A percentile compares a stretch with the other conserved stretches of the same genome.
phyloP scores from a whole-genome alignment of 768 basidiomycete genomes.

The Gyrodon lividus region DNA sequence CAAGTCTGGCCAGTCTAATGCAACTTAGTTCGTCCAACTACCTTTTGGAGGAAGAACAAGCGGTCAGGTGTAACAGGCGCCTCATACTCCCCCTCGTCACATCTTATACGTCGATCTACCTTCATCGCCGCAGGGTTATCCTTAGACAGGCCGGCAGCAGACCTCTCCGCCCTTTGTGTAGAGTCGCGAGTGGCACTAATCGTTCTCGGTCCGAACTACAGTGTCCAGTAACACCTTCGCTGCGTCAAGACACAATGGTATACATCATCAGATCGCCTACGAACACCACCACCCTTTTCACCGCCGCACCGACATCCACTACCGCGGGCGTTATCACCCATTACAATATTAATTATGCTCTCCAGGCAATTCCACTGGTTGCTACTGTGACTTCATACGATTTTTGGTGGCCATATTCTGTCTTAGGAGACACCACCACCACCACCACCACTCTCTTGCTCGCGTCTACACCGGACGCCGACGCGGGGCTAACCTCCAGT shows the following conservation, averaged over 20 bases:
- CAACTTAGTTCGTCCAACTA: constrained; percentile 68
- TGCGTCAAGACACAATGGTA: constrained; percentile 8
- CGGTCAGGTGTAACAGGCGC: constrained; percentile 70
- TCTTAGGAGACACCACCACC: constrained; percentile 23
- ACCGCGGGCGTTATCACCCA: constrained; percentile 6
- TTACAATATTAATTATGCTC: constrained; percentile 12
- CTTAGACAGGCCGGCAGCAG: constrained; percentile 58
- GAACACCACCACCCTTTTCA: not conserved
- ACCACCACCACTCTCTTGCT: constrained; percentile 12
- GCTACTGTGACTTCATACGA: constrained; percentile 28
- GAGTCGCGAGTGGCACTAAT: constrained; percentile 52
- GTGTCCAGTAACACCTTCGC: constrained; percentile 16
- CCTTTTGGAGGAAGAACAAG: constrained; percentile 75
- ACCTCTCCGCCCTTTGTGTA: constrained; percentile 61
- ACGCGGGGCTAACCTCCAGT: not conserved
- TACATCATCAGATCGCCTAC: constrained; percentile 21
- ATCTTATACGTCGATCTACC: constrained; percentile 73
- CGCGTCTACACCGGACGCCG: not conserved
- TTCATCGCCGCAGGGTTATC: constrained; percentile 76
- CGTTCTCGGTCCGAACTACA: constrained; percentile 38
- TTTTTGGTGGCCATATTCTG: constrained; percentile 41
- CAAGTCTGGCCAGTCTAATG: not conserved
- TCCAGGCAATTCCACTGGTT: constrained; percentile 9
- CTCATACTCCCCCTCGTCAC: constrained; percentile 70
- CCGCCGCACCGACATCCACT: constrained; percentile 2